Percentiles rank a stretch among this genome's conserved stretches.
Evolutionary conservation across 2,329 filamentous ascomycete genomes (phyloP).

Genomic region (Pyrenochaeta sp.): DNA sequence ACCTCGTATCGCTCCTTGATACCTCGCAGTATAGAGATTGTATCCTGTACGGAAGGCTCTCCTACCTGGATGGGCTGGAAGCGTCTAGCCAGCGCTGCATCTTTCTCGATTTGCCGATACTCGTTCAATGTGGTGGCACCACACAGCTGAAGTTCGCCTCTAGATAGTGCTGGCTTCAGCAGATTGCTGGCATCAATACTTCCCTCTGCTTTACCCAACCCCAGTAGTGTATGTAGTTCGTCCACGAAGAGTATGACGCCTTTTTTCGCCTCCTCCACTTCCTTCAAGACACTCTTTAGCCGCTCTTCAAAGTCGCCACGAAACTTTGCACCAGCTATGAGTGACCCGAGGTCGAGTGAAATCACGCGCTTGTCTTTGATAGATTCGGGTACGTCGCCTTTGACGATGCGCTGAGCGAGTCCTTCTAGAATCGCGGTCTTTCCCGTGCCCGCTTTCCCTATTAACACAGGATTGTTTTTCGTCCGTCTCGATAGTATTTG

Average conservation of each 20-base stretch:
- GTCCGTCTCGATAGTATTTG: slow-evolving; percentile 91
- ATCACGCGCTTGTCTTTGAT: slow-evolving; percentile 95
- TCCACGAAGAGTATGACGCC: slow-evolving; percentile 95
- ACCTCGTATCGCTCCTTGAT: slow-evolving; percentile 99
- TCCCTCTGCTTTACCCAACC: slow-evolving; percentile 92
- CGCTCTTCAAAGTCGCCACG: slow-evolving; percentile 96
- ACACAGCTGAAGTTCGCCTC: slow-evolving; percentile 93
- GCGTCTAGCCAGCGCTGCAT: slow-evolving; percentile 87
- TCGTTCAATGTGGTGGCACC: slow-evolving; percentile 93
- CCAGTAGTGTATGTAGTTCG: slow-evolving; percentile 89
- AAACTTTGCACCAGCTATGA: slow-evolving; percentile 96
- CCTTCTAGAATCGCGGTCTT: slow-evolving; percentile 96
- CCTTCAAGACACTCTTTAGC: slow-evolving; percentile 87
- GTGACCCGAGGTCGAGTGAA: slow-evolving; percentile 83
- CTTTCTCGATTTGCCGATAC: slow-evolving; percentile 94
- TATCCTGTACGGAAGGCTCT: slow-evolving; percentile 89
- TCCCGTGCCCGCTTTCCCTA: slow-evolving; percentile 87
- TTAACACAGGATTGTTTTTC: slow-evolving; percentile 96
- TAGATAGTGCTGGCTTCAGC: slow-evolving; percentile 89
- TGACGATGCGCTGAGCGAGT: slow-evolving; percentile 86
- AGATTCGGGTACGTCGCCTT: slow-evolving; percentile 92
- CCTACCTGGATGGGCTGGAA: slow-evolving; percentile 96
- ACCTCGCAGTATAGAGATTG: slow-evolving; percentile 91
- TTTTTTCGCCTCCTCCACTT: slow-evolving; percentile 88
- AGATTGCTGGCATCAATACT: slow-evolving; percentile 97